phyloP scores from a whole-genome alignment of 495 filamentous ascomycete genomes.

The Xylaria intraflava region DNA sequence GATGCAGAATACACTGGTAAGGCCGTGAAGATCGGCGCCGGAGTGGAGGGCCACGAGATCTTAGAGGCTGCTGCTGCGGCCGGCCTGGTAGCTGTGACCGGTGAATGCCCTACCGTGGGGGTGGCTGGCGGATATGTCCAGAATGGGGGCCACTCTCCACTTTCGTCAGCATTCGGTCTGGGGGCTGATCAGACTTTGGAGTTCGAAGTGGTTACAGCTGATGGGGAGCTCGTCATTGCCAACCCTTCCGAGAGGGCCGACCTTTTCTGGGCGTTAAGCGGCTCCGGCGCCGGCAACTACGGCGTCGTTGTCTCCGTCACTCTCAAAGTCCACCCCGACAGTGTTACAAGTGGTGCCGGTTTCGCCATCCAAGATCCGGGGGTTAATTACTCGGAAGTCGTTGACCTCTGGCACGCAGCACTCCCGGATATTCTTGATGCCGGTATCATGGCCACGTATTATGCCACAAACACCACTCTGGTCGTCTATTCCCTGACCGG shows the following conservation, averaged over 20 bases:
- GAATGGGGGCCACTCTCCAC: conserved; percentile 54
- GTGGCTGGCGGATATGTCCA: conserved; percentile 45
- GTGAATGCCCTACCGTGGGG: conserved; percentile 46
- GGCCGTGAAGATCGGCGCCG: conserved; percentile 53
- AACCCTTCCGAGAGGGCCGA: conserved; percentile 40
- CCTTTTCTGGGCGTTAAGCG: conserved; percentile 56
- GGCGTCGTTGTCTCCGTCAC: conserved; percentile 44
- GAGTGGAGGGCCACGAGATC: conserved; percentile 50
- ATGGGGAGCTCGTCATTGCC: conserved; percentile 41
- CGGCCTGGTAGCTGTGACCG: conserved; percentile 46
- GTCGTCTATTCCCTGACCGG: too few relatives aligned
- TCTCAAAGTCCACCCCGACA: conserved; percentile 31
- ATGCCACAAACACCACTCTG: too few relatives aligned
- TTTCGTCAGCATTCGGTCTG: conserved; percentile 49
- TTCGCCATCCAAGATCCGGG: conserved; percentile 1
- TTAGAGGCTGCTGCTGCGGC: conserved; percentile 37
- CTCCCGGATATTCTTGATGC: neutral
- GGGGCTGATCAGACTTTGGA: conserved; percentile 54
- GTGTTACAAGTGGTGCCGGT: conserved; percentile 16
- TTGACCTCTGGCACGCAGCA: neutral
- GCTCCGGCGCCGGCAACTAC: conserved; percentile 50
- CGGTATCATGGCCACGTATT: too few relatives aligned
- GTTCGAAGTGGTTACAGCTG: conserved; percentile 50
- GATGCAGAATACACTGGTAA: conserved; percentile 36
- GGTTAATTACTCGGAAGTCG: neutral